A percentile compares a stretch with the other conserved stretches of the same genome.
phyloP scores from a whole-genome alignment of 805 yeast genomes.

The Wickerhamiella azymoides region DNA sequence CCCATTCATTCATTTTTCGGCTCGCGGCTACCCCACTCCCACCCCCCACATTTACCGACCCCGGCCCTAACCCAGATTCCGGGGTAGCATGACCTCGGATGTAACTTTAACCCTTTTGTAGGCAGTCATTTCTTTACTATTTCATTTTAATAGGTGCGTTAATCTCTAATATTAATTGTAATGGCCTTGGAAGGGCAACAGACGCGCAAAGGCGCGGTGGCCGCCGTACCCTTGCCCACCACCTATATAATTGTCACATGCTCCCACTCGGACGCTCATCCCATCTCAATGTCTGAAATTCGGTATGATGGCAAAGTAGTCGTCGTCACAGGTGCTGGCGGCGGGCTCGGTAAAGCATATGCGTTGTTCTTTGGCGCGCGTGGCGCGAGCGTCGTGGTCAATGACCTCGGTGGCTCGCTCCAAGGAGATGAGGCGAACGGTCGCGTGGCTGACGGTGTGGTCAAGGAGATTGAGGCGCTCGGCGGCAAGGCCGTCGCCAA shows the following conservation, averaged over 20 bases:
- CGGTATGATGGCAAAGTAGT: constrained; percentile 74
- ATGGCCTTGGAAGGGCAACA: no score
- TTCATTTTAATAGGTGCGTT: no score
- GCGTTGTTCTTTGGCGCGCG: constrained; percentile 76
- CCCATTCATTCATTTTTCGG: no score
- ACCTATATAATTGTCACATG: constrained; percentile 1
- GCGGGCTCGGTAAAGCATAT: constrained; percentile 84
- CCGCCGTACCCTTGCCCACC: constrained; percentile 2
- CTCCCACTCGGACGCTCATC: not conserved
- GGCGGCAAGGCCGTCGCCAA: constrained; percentile 91
- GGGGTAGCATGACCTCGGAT: not conserved
- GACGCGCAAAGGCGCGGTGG: not conserved
- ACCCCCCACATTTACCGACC: not conserved
- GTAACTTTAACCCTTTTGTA: not conserved
- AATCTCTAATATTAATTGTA: no score
- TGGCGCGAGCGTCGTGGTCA: constrained; percentile 92
- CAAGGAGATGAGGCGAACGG: constrained; percentile 49
- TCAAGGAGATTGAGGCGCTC: constrained; percentile 55
- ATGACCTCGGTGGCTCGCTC: constrained; percentile 80
- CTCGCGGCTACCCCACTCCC: not conserved
- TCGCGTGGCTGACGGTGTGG: constrained; percentile 79
- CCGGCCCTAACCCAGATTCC: not conserved
- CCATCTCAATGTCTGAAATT: constrained; percentile 21
- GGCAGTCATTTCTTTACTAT: no score
- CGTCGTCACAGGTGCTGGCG: constrained; percentile 93